These are phyloP conservation scores for Mercurialis annua DNA, from an alignment of 345 rosid species.

Conservation along the genomic window DNA sequence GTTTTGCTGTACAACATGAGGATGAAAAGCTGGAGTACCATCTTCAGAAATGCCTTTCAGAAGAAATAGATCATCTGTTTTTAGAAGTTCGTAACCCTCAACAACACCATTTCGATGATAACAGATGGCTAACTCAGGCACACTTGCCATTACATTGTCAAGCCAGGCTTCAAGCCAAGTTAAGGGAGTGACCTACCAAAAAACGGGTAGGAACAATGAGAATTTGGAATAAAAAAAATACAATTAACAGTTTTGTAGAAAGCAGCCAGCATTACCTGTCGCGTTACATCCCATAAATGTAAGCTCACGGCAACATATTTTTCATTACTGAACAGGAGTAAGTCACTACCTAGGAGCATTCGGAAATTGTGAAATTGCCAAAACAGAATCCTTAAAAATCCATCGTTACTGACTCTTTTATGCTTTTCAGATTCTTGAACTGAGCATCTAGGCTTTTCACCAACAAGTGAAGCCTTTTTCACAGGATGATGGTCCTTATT, in stretches of 20 bases:
- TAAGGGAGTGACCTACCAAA: slow-evolving; percentile 69
- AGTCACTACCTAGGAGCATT: slow-evolving; percentile 92
- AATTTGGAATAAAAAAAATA: slow-evolving; percentile 9
- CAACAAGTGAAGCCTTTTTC: slow-evolving; percentile 54
- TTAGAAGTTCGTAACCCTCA: slow-evolving; percentile 89
- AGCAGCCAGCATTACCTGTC: slow-evolving; percentile 52
- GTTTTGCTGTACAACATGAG: slow-evolving; percentile 91
- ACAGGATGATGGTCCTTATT: slow-evolving; percentile 51
- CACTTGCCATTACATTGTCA: slow-evolving; percentile 97
- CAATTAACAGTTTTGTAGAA: slow-evolving; percentile 5
- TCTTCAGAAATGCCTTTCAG: slow-evolving; percentile 87
- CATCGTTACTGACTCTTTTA: slow-evolving; percentile 65
- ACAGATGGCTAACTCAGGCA: slow-evolving; percentile 95
- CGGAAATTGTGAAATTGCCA: slow-evolving; percentile 99
- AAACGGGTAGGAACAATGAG: slow-evolving; percentile 1
- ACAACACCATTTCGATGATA: slow-evolving; percentile 92
- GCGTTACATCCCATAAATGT: slow-evolving; percentile 80
- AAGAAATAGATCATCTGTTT: slow-evolving; percentile 89
- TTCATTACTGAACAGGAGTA: slow-evolving; percentile 93
- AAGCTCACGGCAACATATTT: slow-evolving; percentile 90
- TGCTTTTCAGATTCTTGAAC: slow-evolving; percentile 80
- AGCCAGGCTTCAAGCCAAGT: slow-evolving; percentile 99
- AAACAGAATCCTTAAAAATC: slow-evolving; percentile 71
- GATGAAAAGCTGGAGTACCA: slow-evolving; percentile 94
- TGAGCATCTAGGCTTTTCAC: slow-evolving; percentile 67